Base-by-base conservation (phyloP, 129 eudicot genomes). In the sunflower (Helianthus annuus) region DNA sequence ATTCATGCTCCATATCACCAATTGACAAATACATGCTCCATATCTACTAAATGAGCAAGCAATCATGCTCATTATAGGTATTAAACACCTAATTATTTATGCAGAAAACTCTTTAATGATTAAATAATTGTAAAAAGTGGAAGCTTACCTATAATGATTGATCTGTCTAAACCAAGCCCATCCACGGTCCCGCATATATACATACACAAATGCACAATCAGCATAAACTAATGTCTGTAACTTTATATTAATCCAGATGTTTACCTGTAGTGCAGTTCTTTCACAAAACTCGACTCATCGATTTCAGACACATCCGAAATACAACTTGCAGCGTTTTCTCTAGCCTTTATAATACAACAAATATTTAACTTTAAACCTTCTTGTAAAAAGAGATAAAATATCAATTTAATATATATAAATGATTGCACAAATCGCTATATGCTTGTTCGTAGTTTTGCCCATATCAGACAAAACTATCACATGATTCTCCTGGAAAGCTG, bases 371-470 rank as follows among this genome's bases (percentile, higher is more conserved):
- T 44, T 48, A 29, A 59, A 51, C 17, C 45, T 24, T 57, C 45
- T 68, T 29, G 0, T 59, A 59, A 10, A 76, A 17, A 73, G 38
- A 27, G 48, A 14, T 34, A 10, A 68, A 29, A 71, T 36, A 73
- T 10, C 38, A 69, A 56, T 14, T 14, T 0, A 29, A 29, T 29
- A 39, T 36, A 66, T 15, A 49, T 6, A 0, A 22, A 16, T 52
- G 54, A 10, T 38, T 40, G 45, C 10, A 48, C 70, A 61, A 82
- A 93, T 97, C 88, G 68, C 45, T 68, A 95, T 79, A 66, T 91
- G 99, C n/a, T 90, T 95, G 84, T 91, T 95, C 49, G 99, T 95
- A 19, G 96, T 95, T 77, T 95, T 95, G 19, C 97, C 99, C 99
- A 95, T 95, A 12, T 97, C 99, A 68, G 99, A 95, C 27, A 95